A percentile compares a stretch with the other conserved stretches of the same genome.
Conservation (phyloP, 371 early-diverging fungal species). For the Conidiobolus incongruus region DNA sequence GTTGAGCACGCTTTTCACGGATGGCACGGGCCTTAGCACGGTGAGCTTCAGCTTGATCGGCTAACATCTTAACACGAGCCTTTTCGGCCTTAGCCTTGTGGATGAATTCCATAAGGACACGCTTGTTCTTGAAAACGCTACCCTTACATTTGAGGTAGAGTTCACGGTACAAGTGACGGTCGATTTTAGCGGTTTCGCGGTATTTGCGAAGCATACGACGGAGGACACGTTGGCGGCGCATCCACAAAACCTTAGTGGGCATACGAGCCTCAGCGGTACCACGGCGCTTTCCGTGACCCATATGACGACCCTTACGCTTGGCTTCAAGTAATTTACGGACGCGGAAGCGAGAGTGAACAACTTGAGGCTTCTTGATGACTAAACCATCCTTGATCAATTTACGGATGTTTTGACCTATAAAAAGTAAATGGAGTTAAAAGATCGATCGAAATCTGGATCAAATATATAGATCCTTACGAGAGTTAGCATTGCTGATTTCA, state of each 20-base stretch:
- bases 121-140: constrained; percentile 99
- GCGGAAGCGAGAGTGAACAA: constrained; percentile 87
- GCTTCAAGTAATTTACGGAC: constrained; percentile 83
- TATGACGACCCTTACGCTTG: constrained; percentile 98
- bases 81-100: constrained; percentile 99
- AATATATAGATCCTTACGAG: constrained; percentile 38
- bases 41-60: constrained; percentile 97
- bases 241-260: constrained; percentile 95
- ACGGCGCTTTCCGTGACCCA: constrained; percentile 94
- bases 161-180: constrained; percentile 94
- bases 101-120: constrained; percentile 98
- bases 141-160: constrained; percentile 99
- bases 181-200: constrained; percentile 94
- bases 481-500: constrained; percentile 93
- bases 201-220: constrained; percentile 95
- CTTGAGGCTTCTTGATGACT: constrained; percentile 91
- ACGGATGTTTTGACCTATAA: constrained; percentile 79
- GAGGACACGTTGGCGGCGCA: constrained; percentile 97
- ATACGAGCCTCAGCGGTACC: constrained; percentile 99
- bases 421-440: background rate
- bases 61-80: constrained; percentile 79
- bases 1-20: constrained; percentile 75
- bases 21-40: constrained; percentile 91
- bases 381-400: constrained; percentile 90
- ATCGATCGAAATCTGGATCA: background rate